Percentiles rank a stretch among this genome's conserved stretches.
These are phyloP conservation scores for Beauveria brongniartii DNA, from an alignment of 2,329 filamentous ascomycete genomes.

Conservation along the genomic window DNA sequence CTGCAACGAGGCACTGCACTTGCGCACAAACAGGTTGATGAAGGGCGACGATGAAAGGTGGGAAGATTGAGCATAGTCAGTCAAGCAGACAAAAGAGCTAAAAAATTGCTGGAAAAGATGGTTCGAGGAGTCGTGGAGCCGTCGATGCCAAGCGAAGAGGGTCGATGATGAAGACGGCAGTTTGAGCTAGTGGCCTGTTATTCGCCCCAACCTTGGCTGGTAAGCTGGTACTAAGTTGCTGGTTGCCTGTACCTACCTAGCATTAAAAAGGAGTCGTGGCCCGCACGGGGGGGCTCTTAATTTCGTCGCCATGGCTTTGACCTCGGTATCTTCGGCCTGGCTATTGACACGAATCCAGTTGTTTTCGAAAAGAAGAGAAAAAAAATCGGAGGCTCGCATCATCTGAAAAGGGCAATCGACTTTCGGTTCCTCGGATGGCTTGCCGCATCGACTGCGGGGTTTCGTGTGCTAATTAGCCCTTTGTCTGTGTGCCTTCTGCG, in stretches of 20 bases:
- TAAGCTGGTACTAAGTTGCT: background rate
- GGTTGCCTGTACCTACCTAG: no score
- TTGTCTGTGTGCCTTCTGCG: background rate
- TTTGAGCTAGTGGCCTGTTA: background rate
- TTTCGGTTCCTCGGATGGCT: slow-evolving; percentile 1
- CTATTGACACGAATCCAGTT: background rate
- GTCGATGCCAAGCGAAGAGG: background rate
- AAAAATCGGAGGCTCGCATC: background rate
- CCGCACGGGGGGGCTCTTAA: background rate
- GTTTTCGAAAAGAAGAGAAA: background rate
- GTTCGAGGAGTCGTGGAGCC: background rate
- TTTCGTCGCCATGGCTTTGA: background rate
- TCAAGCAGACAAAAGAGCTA: no score
- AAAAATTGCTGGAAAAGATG: background rate
- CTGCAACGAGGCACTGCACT: background rate
- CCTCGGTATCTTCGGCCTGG: background rate
- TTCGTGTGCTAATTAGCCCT: slow-evolving; percentile 9
- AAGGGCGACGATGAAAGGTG: background rate
- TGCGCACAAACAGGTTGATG: background rate
- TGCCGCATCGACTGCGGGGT: slow-evolving; percentile 8
- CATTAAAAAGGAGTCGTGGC: background rate
- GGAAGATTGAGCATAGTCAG: background rate
- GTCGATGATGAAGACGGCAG: background rate
- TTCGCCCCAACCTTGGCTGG: background rate
- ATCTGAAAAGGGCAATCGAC: slow-evolving; percentile 5